Evolutionary conservation across 768 basidiomycete genomes (phyloP), one percentile per base, ranked within the genome.

Genomic region (Pleurotus ostreatus): DNA sequence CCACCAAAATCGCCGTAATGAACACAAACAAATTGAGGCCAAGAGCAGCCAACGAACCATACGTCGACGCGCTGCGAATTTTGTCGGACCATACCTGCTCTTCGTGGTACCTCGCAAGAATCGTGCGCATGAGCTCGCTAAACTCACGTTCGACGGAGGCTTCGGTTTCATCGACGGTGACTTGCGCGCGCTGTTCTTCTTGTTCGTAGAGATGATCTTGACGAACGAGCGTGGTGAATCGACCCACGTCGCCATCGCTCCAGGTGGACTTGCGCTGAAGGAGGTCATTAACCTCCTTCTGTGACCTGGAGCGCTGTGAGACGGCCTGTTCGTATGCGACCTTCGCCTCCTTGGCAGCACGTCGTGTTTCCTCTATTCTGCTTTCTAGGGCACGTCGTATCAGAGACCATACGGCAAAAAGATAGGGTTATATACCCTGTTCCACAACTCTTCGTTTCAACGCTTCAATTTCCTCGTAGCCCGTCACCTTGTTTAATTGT

Each of bases 51-150:
- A 98, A 74, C 40, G 88, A 89, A 2, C 94, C 95, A 68, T 98
- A 98, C 4, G 97, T 98, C 59, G 92, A 94, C 23, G 89, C 88
- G 62, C 91, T 93, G 37, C 97, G 85, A 58, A 99, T 97, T 73
- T 99, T 99, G 77, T 99, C 96, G 53, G 92, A 94, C 97, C 97
- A 99, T 2, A 98, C 85, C 69, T 99, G 97, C 68, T 99, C 97
- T 72, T 98, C 96, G 73, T 98, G 96, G 70, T 98, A 98, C 39
- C 96, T 81, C 48, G 83, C 85, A 57, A 99, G 80, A 64, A 98
- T 98, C 8, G 82, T 77, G 55, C 85, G 85, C 88, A 96, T 91
- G 30, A 98, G 79, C 66, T 85, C 88, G 64, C 79, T 86, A 68
- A 98, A 97, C 62, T 88, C 91, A 45, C 81, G 81, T 61, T 99